Evolutionary conservation across 768 basidiomycete species (phyloP), one percentile per base, ranked within the genome.

Genomic region (Lyophyllum semitale): DNA sequence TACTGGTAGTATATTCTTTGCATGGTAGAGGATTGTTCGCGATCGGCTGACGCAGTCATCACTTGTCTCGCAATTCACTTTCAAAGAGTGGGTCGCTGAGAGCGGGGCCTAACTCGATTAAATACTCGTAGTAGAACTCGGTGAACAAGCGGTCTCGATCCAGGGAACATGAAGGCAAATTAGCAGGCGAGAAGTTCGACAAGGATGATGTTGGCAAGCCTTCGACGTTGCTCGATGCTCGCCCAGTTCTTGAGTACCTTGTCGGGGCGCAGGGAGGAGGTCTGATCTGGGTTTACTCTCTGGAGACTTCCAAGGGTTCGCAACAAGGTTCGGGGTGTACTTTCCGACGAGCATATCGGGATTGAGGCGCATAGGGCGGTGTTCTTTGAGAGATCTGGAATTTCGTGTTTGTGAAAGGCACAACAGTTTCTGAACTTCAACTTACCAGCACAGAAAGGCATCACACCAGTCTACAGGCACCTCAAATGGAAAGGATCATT

Each of bases 401-500:
- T 56, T 8, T 32, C 18, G 40, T 11, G 3, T 17, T 3, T 30
- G 40, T 26, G 5, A 43, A 42, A 25, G 4, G 17, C 23, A 49
- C 43, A 42, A 17, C 48, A 45, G 43, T 44, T 35, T 32, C 30
- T 18, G 48, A 32, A 41, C 11, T 8, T 15, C 11, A 22, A 82
- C 91, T 74, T 67, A 94, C 91, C 96, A 53, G 93, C 92, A 62
- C 95, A 87, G 91, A 97, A 96, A 9, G 95, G 93, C 87, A 96
- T 82, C 26, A 97, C 95, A 68, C 95, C 95, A 15, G 95, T 95
- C 97, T 97, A 99, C 35, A 99, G 83, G 73, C 98, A 99, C 56
- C 95, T 90, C 3, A 96, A 98, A 72, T 99, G 97, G 91, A 99
- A 99, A 4, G 97, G 97, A 1, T 98, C 97, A 64, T 98, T 97